These are phyloP conservation scores for Russula compacta DNA, from an alignment of 768 basidiomycete genomes.

Conservation along the genomic window DNA sequence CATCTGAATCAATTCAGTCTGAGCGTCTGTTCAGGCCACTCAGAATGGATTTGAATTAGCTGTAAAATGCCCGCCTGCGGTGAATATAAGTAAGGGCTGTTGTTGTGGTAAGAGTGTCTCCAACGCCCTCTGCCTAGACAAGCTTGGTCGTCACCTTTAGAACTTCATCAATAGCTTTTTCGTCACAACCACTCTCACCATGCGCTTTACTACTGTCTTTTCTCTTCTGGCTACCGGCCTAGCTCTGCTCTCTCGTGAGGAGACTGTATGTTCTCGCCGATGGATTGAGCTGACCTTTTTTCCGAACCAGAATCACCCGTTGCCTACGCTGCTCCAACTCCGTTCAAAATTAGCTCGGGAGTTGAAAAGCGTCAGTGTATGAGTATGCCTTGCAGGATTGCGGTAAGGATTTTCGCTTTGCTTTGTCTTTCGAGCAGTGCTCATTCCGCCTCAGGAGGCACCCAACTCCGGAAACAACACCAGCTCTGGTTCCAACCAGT, in stretches of 20 bases:
- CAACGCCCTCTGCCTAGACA: neutral
- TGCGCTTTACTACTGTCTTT: neutral
- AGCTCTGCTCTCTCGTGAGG: neutral
- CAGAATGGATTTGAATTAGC: too few species aligned
- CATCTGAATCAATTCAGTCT: too few species aligned
- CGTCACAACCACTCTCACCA: neutral
- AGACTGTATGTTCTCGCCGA: neutral
- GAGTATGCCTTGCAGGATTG: neutral
- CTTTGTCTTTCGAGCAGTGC: neutral
- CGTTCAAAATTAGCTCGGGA: neutral
- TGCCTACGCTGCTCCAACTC: neutral
- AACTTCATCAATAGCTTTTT: neutral
- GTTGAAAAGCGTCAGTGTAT: neutral
- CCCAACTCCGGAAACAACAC: too few species aligned
- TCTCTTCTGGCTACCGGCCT: neutral
- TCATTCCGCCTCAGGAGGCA: neutral
- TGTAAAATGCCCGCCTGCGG: too few species aligned
- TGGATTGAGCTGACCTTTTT: neutral
- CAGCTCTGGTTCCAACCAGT: too few species aligned
- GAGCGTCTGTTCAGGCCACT: too few species aligned
- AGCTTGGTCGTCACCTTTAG: neutral
- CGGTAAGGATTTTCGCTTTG: neutral
- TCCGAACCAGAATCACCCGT: neutral
- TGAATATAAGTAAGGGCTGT: neutral
- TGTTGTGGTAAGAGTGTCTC: neutral